A percentile compares a stretch with the other conserved stretches of the same genome.
phyloP scores from a whole-genome alignment of 805 yeast species.

The Wickerhamiella hasegawae region DNA sequence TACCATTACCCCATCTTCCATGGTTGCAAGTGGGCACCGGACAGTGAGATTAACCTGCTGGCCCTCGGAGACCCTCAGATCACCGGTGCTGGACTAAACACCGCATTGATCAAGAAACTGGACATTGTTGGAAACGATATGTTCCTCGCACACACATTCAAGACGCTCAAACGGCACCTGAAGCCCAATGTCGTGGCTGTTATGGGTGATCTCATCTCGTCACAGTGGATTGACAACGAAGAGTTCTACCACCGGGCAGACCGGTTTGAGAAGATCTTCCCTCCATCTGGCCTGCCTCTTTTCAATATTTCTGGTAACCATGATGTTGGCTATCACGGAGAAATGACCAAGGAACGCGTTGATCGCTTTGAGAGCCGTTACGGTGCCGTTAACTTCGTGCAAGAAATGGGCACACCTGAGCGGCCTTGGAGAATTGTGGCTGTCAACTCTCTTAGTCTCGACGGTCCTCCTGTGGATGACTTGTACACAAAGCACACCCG shows the following conservation, averaged over 20 bases:
- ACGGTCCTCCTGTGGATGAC: constrained; percentile 76
- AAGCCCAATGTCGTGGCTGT: constrained; percentile 72
- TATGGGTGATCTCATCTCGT: constrained; percentile 82
- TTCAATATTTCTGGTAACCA: constrained; percentile 88
- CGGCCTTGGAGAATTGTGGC: constrained; percentile 79
- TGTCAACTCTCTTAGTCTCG: constrained; percentile 64
- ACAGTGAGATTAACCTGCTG: constrained; percentile 41
- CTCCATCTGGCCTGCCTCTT: constrained; percentile 1
- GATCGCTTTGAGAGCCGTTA: constrained; percentile 56
- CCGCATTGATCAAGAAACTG: constrained; percentile 54
- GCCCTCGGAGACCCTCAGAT: constrained; percentile 97
- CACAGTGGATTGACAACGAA: constrained; percentile 85
- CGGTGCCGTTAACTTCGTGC: constrained; percentile 76
- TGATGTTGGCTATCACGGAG: constrained; percentile 91
- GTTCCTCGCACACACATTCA: constrained; percentile 71
- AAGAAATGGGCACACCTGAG: constrained; percentile 47
- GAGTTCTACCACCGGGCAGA: constrained; percentile 72
- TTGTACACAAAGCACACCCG: constrained; percentile 52
- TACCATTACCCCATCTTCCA: constrained; percentile 39
- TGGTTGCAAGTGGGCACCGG: constrained; percentile 12
- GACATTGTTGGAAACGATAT: constrained; percentile 86
- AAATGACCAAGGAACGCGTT: constrained; percentile 83
- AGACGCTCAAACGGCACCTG: constrained; percentile 43
- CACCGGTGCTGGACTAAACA: constrained; percentile 65
- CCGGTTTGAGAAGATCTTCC: constrained; percentile 31